Evolutionary conservation across 176 grass and related monocot genomes (phyloP).

Genomic region (Echinochloa phyllopogon): DNA sequence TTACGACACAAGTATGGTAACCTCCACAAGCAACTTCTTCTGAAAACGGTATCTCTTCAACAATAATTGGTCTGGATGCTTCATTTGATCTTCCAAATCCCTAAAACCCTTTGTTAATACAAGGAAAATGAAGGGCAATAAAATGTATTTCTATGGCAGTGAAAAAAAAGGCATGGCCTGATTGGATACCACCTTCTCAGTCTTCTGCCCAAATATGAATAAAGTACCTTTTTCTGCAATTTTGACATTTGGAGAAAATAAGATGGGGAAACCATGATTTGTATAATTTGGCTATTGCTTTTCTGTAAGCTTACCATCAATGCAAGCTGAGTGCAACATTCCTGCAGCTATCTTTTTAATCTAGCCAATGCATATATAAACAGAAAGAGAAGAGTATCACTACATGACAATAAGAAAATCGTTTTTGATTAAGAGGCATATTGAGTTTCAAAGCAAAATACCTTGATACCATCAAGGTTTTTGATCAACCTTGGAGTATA

Average conservation of each 20-base stretch:
- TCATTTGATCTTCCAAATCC: slow-evolving; percentile 76
- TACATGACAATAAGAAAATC: slow-evolving; percentile 25
- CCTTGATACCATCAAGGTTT: slow-evolving; percentile 81
- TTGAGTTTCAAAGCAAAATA: slow-evolving; percentile 51
- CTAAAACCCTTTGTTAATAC: slow-evolving; percentile 53
- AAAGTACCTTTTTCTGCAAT: slow-evolving; percentile 82
- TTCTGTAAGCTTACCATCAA: slow-evolving; percentile 68
- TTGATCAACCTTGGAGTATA: slow-evolving; percentile 95
- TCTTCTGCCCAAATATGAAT: slow-evolving; percentile 86
- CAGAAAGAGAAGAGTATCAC: slow-evolving; percentile 21
- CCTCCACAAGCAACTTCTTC: slow-evolving; percentile 92
- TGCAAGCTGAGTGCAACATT: slow-evolving; percentile 94
- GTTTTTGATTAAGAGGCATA: slow-evolving; percentile 3
- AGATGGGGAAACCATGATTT: slow-evolving; percentile 23
- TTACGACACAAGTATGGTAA: slow-evolving; percentile 88
- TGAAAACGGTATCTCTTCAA: slow-evolving; percentile 75
- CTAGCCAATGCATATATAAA: slow-evolving; percentile 51
- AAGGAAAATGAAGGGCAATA: slow-evolving; percentile 31
- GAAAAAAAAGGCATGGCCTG: slow-evolving; percentile 38
- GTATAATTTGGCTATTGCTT: slow-evolving; percentile 30
- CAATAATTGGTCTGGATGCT: slow-evolving; percentile 62
- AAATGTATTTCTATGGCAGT: slow-evolving; percentile 20
- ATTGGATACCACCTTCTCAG: slow-evolving; percentile 70
- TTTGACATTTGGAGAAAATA: slow-evolving; percentile 41
- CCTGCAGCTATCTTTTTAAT: slow-evolving; percentile 88